These are phyloP conservation scores for Aureobasidium mangrovei DNA, from an alignment of 2,329 filamentous ascomycete genomes.

Conservation along the genomic window DNA sequence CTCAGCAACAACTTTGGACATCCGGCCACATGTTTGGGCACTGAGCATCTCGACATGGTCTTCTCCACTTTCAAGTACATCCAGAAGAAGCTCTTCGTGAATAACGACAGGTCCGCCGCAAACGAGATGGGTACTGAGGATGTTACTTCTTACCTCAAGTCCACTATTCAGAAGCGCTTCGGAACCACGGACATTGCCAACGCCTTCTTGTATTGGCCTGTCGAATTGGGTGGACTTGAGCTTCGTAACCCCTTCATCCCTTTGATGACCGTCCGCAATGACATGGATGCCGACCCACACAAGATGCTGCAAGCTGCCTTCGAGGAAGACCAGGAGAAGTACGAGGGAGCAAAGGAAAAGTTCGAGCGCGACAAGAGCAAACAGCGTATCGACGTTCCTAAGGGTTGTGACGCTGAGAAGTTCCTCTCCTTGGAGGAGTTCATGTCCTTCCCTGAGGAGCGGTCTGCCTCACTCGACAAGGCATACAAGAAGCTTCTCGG, in stretches of 20 bases:
- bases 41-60: conserved; percentile 44
- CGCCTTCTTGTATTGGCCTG: conserved; percentile 45
- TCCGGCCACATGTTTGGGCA: conserved; percentile 45
- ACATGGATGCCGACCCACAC: conserved; percentile 33
- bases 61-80: conserved; percentile 43
- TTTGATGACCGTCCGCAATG: conserved; percentile 39
- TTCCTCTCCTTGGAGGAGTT: conserved; percentile 42
- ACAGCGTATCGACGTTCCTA: conserved; percentile 16
- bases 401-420: conserved; percentile 25
- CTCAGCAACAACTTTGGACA: conserved; percentile 47
- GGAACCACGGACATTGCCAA: conserved; percentile 39
- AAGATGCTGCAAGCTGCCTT: conserved; percentile 24
- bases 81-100: conserved; percentile 39
- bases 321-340: conserved; percentile 27
- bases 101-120: not conserved
- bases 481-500: conserved; percentile 32
- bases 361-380: conserved; percentile 26
- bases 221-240: conserved; percentile 43
- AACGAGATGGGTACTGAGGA: conserved; percentile 17
- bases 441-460: conserved; percentile 34
- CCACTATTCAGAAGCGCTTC: conserved; percentile 45
- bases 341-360: conserved; percentile 23
- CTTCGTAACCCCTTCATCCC: conserved; percentile 43
- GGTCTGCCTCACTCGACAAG: conserved; percentile 23
- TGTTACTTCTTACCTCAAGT: conserved; percentile 33